These are phyloP conservation scores for Colletotrichum lindemuthianum DNA, from an alignment of 2,329 filamentous ascomycete species.

Conservation along the genomic window DNA sequence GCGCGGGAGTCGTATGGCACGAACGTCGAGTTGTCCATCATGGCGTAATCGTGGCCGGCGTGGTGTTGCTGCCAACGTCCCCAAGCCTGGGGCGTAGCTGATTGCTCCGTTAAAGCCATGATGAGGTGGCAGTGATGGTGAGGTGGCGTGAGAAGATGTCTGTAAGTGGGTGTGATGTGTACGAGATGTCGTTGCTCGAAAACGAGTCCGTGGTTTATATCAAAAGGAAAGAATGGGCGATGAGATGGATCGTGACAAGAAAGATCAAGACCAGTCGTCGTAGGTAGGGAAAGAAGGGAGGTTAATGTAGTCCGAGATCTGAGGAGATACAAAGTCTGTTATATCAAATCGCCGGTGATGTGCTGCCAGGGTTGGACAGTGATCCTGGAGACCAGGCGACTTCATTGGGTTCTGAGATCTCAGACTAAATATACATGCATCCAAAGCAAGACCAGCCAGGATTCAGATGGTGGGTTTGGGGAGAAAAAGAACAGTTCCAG, in stretches of 20 bases:
- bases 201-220: background rate
- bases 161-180: background rate
- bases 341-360: constrained; percentile 23
- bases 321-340: constrained; percentile 19
- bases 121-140: background rate
- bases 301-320: constrained; percentile 22
- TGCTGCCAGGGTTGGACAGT: constrained; percentile 20
- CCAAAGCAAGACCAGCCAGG: constrained; percentile 27
- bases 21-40: constrained; percentile 59
- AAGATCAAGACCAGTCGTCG: constrained; percentile 40
- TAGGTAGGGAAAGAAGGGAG: constrained; percentile 25
- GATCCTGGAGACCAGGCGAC: constrained; percentile 22
- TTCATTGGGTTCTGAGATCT: constrained; percentile 32
- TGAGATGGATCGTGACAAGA: constrained; percentile 1
- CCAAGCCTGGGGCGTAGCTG: constrained; percentile 60
- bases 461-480: constrained; percentile 25
- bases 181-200: background rate
- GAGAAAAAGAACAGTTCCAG: constrained; percentile 26
- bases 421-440: constrained; percentile 35
- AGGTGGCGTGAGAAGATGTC: constrained; percentile 23
- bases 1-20: constrained; percentile 61
- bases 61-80: constrained; percentile 63
- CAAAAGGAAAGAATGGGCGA: constrained; percentile 26
- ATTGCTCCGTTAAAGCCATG: constrained; percentile 61
- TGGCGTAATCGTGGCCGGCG: constrained; percentile 52